These are phyloP conservation scores for Globomyces pollinis-pini DNA, from an alignment of 192 early-diverging fungal species.

Conservation along the genomic window DNA sequence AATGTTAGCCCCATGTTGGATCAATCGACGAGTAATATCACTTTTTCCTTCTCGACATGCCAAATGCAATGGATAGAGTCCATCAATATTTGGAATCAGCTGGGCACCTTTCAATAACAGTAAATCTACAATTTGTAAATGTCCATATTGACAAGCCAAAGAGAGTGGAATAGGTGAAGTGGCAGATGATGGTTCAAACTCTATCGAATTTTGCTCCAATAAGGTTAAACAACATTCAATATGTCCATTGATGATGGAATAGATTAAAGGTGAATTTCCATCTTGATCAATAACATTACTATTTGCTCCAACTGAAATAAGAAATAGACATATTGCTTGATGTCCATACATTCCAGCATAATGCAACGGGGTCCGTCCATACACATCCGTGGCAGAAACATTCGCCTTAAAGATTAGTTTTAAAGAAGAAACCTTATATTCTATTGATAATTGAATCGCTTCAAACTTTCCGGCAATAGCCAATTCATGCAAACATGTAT, in stretches of 20 bases:
- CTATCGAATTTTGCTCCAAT: conserved; percentile 56
- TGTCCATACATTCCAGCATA: conserved; percentile 92
- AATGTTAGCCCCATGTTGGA: conserved; percentile 63
- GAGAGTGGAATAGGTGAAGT: conserved; percentile 66
- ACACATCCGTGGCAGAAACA: conserved; percentile 60
- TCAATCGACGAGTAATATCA: conserved; percentile 62
- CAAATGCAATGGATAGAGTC: conserved; percentile 82
- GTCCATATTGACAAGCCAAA: conserved; percentile 90
- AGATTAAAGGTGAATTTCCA: conserved; percentile 77
- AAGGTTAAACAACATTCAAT: conserved; percentile 66
- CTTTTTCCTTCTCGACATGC: conserved; percentile 76
- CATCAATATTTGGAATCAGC: conserved; percentile 67
- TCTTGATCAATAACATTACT: conserved; percentile 78
- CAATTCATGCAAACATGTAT: conserved; percentile 82
- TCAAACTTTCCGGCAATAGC: conserved; percentile 71
- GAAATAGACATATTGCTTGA: conserved; percentile 30
- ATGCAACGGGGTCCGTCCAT: conserved; percentile 82
- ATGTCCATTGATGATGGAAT: conserved; percentile 80
- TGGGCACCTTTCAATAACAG: conserved; percentile 70
- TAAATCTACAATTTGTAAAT: conserved; percentile 73
- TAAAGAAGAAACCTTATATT: no score
- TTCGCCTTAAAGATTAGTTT: no score
- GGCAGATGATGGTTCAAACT: conserved; percentile 14
- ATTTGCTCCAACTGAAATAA: conserved; percentile 24
- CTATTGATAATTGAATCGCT: conserved; percentile 53